Conservation (phyloP, 192 early-diverging fungal species). For the Phycomyces blakesleeanus region DNA sequence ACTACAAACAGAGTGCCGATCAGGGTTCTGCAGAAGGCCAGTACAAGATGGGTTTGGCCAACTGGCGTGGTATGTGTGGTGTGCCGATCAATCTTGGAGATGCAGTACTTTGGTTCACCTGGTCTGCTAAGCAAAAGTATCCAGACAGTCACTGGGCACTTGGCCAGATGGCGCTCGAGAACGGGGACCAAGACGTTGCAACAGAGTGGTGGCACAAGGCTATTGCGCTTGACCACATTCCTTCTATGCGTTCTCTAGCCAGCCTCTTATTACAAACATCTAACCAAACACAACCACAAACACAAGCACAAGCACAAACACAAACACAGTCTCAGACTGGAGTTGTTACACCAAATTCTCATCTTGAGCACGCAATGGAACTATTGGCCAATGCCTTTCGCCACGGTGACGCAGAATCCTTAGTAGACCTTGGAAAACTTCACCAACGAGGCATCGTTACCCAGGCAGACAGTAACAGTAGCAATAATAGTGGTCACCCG, state of each 20-base stretch:
- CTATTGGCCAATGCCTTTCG: constrained; percentile 13
- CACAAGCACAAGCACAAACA: background rate
- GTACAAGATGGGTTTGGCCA: constrained; percentile 19
- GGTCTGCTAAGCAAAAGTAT: constrained; percentile 22
- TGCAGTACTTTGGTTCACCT: constrained; percentile 27
- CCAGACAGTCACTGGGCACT: constrained; percentile 28
- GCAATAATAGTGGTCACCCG: too few relatives aligned
- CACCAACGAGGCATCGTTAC: constrained; percentile 9
- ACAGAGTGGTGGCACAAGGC: constrained; percentile 28
- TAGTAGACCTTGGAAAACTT: constrained; percentile 22
- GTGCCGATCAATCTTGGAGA: constrained; percentile 24
- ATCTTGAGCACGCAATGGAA: constrained; percentile 5
- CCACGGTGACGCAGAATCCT: constrained; percentile 20
- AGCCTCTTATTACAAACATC: constrained; percentile 6
- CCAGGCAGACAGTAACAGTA: background rate
- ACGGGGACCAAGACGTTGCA: constrained; percentile 31
- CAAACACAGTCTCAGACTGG: background rate
- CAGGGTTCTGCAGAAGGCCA: constrained; percentile 12
- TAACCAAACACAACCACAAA: background rate
- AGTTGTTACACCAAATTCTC: too few relatives aligned
- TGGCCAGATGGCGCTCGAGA: constrained; percentile 29
- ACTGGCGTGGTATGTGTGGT: constrained; percentile 20
- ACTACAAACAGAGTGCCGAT: constrained; percentile 8
- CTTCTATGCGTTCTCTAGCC: constrained; percentile 22
- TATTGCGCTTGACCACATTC: constrained; percentile 9